Conservation (phyloP, 2,329 filamentous ascomycete species). For the Leptographium lundbergii region DNA sequence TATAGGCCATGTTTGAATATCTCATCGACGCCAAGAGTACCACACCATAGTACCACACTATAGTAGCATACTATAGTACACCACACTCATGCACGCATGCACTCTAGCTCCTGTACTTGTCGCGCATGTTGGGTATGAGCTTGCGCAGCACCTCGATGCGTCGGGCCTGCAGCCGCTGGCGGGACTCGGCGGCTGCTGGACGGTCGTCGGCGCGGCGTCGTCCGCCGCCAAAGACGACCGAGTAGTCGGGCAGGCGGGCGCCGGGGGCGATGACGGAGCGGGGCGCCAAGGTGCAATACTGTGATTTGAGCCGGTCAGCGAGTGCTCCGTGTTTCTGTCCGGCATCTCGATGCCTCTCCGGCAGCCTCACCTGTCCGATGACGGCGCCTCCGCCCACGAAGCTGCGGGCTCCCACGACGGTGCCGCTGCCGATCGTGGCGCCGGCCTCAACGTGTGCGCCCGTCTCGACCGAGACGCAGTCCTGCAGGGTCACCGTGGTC, state of each 20-base stretch:
- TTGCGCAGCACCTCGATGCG: constrained; percentile 56
- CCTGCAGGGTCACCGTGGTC: constrained; percentile 43
- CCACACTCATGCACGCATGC: no score
- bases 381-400: constrained; percentile 46
- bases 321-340: no score
- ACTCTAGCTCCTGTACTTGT: constrained; percentile 6
- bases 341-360: no score
- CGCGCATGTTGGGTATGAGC: constrained; percentile 51
- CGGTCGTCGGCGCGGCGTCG: constrained; percentile 45
- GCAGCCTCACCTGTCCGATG: constrained; percentile 43
- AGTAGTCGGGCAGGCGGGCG: constrained; percentile 50
- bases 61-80: no score
- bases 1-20: no score
- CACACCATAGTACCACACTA: no score
- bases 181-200: constrained; percentile 43
- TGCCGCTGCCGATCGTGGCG: constrained; percentile 48
- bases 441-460: constrained; percentile 48
- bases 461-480: constrained; percentile 50
- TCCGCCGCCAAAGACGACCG: constrained; percentile 57
- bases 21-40: no score
- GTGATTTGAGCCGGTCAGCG: no score
- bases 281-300: constrained; percentile 61
- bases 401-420: constrained; percentile 45
- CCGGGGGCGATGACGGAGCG: constrained; percentile 45
- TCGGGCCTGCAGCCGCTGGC: constrained; percentile 49